A percentile compares a stretch with the other conserved stretches of the same genome.
These are phyloP conservation scores for Symmetrospora coprosmae DNA, from an alignment of 768 basidiomycete genomes.

Conservation along the genomic window DNA sequence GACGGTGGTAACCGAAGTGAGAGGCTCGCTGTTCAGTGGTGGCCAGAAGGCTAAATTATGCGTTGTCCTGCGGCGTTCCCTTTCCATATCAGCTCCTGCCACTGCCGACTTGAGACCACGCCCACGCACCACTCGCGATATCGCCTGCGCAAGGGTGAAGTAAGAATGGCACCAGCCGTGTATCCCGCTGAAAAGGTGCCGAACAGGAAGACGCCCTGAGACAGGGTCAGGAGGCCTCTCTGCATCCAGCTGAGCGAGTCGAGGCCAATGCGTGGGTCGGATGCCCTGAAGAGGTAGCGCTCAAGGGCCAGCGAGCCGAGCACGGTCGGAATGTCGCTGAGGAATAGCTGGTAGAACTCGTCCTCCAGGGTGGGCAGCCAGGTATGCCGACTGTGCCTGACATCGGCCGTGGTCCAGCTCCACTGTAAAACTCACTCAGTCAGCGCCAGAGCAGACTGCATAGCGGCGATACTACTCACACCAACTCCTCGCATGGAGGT, in stretches of 20 bases:
- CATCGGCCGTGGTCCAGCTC: slow-evolving; percentile 19
- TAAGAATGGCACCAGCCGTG: slow-evolving; percentile 12
- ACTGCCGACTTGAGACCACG: neutral
- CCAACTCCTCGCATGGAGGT: slow-evolving; percentile 17
- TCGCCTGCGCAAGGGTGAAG: slow-evolving; percentile 3
- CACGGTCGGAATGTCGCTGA: slow-evolving; percentile 19
- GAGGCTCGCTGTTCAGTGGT: slow-evolving; percentile 14
- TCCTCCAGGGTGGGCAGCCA: slow-evolving; percentile 19
- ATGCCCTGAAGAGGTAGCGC: neutral
- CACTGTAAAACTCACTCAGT: neutral
- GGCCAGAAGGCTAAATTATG: slow-evolving; percentile 21
- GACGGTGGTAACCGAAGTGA: slow-evolving; percentile 7
- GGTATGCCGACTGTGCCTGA: slow-evolving; percentile 2
- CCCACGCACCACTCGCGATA: slow-evolving; percentile 2
- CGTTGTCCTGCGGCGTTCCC: slow-evolving; percentile 10
- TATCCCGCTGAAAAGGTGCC: slow-evolving; percentile 18
- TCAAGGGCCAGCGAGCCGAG: slow-evolving; percentile 3
- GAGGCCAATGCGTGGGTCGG: slow-evolving; percentile 7
- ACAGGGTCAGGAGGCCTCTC: slow-evolving; percentile 6
- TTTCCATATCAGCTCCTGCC: neutral
- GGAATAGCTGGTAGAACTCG: slow-evolving; percentile 14
- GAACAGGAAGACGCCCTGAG: slow-evolving; percentile 19
- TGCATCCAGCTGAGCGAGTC: slow-evolving; percentile 8
- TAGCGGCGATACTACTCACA: neutral
- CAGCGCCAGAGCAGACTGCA: neutral